Evolutionary conservation across 305 asterid species (phyloP).

Genomic region (Fraxinus sp.): DNA sequence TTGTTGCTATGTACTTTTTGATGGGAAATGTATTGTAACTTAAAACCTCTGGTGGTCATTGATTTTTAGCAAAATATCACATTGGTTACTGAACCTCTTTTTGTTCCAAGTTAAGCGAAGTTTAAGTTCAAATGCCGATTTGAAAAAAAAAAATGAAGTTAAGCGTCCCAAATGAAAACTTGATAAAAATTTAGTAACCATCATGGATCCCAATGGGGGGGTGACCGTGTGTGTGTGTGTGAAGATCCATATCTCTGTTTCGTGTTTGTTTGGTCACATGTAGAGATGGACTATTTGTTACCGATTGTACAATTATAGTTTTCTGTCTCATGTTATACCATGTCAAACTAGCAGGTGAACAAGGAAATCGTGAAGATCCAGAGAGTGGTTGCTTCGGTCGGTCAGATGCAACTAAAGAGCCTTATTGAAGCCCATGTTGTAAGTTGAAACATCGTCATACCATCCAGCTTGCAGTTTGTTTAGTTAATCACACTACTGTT

Average conservation of each 20-base stretch:
- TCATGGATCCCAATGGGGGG: neutral
- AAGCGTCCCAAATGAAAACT: neutral
- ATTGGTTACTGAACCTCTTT: neutral
- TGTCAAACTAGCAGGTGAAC: conserved; percentile 59
- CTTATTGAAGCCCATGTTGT: conserved; percentile 92
- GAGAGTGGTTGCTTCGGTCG: conserved; percentile 89
- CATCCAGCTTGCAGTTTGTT: neutral
- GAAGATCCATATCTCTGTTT: neutral
- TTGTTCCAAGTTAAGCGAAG: neutral
- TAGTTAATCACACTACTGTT: neutral
- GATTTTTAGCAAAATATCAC: neutral
- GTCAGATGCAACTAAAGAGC: conserved; percentile 94
- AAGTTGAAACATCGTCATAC: conserved; percentile 33
- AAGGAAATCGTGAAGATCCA: conserved; percentile 98
- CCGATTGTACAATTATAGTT: neutral
- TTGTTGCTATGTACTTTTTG: conserved; percentile 14
- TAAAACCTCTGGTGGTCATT: neutral
- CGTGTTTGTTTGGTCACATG: neutral
- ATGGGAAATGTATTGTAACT: neutral
- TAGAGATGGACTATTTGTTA: neutral
- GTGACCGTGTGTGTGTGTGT: too few species aligned
- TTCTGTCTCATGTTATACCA: neutral
- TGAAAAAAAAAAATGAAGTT: conserved; percentile 2
- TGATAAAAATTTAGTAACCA: neutral
- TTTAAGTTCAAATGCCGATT: neutral